A percentile compares a stretch with the other conserved stretches of the same genome.
These are phyloP conservation scores for Pseudisothecium myosuroides DNA, from an alignment of 225 moss, liverwort and hornwort genomes.

Conservation along the genomic window DNA sequence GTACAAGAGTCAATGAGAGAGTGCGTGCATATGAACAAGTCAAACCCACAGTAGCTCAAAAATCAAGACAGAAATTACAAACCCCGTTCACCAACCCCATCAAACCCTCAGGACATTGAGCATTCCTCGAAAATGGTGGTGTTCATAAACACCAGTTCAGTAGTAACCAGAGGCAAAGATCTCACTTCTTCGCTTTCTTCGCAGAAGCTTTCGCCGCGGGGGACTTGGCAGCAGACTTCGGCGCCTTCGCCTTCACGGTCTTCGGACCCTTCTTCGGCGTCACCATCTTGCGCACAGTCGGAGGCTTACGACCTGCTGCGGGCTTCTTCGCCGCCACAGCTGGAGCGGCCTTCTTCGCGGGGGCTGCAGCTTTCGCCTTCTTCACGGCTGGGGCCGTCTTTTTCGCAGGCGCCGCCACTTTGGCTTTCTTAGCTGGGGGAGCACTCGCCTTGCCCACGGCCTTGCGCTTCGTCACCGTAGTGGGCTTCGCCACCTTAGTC, in stretches of 20 bases:
- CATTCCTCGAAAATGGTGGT: not conserved
- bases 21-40: not conserved
- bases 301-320: constrained; percentile 27
- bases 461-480: constrained; percentile 17
- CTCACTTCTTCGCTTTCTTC: constrained; percentile 74
- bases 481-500: constrained; percentile 17
- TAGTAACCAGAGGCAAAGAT: not conserved
- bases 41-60: not conserved
- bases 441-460: constrained; percentile 15
- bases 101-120: not conserved
- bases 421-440: constrained; percentile 14
- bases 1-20: too few species aligned
- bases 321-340: constrained; percentile 22
- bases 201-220: constrained; percentile 28
- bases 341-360: constrained; percentile 28
- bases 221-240: constrained; percentile 10
- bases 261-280: constrained; percentile 63
- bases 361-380: constrained; percentile 3
- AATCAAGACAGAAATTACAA: not conserved
- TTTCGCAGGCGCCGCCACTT: not conserved
- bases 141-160: constrained; percentile 14
- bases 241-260: constrained; percentile 11
- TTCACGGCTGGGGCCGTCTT: constrained; percentile 4
- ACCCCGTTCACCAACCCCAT: not conserved
- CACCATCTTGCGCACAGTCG: constrained; percentile 38